A percentile compares a stretch with the other conserved stretches of the same genome.
Evolutionary conservation across 2,329 filamentous ascomycete genomes (phyloP).

Genomic region (Nothophaeocryptopus gaeumannii): DNA sequence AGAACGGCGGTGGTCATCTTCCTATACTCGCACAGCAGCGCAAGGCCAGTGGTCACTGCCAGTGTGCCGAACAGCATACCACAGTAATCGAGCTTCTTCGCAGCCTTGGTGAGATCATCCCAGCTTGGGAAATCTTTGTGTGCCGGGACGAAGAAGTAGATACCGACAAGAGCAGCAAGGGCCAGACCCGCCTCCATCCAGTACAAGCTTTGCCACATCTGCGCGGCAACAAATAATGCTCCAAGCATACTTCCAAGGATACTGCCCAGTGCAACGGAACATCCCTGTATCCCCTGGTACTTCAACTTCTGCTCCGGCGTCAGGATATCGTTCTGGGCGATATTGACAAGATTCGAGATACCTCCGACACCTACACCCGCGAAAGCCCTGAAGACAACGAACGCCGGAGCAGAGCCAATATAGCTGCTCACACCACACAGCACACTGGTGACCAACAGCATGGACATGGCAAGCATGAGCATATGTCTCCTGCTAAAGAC

Average conservation of each 20-base stretch:
- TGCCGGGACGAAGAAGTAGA: not conserved
- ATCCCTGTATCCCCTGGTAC: slow-evolving; percentile 25
- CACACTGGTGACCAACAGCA: not conserved
- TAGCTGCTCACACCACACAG: not conserved
- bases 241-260: slow-evolving; percentile 19
- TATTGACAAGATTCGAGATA: slow-evolving; percentile 25
- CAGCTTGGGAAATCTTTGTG: not conserved
- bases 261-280: slow-evolving; percentile 20
- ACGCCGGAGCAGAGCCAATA: not conserved
- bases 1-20: slow-evolving; percentile 3
- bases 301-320: slow-evolving; percentile 10
- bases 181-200: not conserved
- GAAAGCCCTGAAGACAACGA: slow-evolving; percentile 17
- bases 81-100: slow-evolving; percentile 19
- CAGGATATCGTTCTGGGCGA: slow-evolving; percentile 24
- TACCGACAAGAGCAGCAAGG: not conserved
- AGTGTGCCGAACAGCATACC: slow-evolving; percentile 18
- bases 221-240: slow-evolving; percentile 10
- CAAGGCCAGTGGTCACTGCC: slow-evolving; percentile 5
- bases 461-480: slow-evolving; percentile 14
- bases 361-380: slow-evolving; percentile 18
- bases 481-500: slow-evolving; percentile 21
- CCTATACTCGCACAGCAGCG: slow-evolving; percentile 16
- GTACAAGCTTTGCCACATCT: not conserved
- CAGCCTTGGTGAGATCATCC: not conserved